A percentile compares a stretch with the other conserved stretches of the same genome.
phyloP scores from a whole-genome alignment of 768 basidiomycete genomes.

The Ramaria rubella region DNA sequence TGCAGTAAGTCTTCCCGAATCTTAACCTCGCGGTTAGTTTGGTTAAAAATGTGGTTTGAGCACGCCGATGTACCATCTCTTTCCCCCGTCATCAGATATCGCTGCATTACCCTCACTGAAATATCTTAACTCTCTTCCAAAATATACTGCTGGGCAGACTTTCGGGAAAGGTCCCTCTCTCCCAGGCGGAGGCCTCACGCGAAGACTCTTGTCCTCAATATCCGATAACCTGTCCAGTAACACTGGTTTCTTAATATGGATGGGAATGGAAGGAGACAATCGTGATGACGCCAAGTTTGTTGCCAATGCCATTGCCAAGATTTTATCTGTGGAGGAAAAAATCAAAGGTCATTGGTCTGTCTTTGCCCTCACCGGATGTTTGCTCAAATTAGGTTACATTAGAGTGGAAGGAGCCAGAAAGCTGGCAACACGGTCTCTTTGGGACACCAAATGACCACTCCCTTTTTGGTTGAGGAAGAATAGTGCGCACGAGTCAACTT shows the following conservation, averaged over 20 bases:
- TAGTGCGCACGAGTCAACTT: not conserved
- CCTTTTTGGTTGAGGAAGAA: constrained; percentile 49
- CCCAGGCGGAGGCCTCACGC: constrained; percentile 70
- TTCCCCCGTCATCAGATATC: constrained; percentile 38
- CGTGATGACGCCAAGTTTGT: constrained; percentile 52
- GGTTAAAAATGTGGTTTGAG: constrained; percentile 27
- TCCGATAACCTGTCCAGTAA: constrained; percentile 45
- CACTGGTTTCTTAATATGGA: constrained; percentile 57
- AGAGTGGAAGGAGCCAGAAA: constrained; percentile 57
- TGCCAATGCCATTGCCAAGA: constrained; percentile 46
- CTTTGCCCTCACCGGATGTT: not conserved
- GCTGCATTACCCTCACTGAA: constrained; percentile 38
- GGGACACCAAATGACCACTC: constrained; percentile 69
- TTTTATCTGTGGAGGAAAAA: constrained; percentile 34
- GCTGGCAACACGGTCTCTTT: constrained; percentile 62
- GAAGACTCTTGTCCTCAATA: constrained; percentile 56
- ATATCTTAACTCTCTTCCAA: constrained; percentile 37
- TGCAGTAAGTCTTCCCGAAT: constrained; percentile 47
- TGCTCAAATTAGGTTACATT: not conserved
- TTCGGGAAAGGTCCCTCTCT: constrained; percentile 30
- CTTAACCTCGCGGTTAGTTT: not conserved
- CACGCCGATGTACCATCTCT: constrained; percentile 58
- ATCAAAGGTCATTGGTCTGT: constrained; percentile 10
- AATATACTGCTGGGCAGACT: constrained; percentile 46
- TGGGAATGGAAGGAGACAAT: constrained; percentile 81